A percentile compares a stretch with the other conserved stretches of the same genome.
Evolutionary conservation across 2,329 filamentous ascomycete genomes (phyloP).

Genomic region (Xylariales sp.): DNA sequence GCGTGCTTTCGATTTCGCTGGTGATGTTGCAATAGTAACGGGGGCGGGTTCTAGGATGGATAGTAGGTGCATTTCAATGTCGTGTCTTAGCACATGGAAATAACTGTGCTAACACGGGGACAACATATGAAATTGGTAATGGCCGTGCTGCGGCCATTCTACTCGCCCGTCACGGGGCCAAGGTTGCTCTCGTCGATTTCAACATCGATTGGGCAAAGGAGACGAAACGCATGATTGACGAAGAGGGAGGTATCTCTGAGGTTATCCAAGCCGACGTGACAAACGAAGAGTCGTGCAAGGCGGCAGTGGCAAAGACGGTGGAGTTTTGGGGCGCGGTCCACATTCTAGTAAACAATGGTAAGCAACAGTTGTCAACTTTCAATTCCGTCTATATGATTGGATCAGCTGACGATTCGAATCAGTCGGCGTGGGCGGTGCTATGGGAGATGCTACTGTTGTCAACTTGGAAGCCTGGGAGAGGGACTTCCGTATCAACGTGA

Average conservation of each 20-base stretch:
- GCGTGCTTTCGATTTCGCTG: constrained; percentile 45
- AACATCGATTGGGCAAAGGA: constrained; percentile 44
- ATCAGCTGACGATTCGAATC: background rate
- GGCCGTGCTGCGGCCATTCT: constrained; percentile 48
- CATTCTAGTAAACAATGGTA: constrained; percentile 48
- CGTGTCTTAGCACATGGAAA: background rate
- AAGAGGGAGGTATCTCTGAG: constrained; percentile 45
- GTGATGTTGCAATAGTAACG: constrained; percentile 51
- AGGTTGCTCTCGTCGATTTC: constrained; percentile 45
- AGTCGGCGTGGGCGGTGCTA: constrained; percentile 52
- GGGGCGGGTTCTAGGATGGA: constrained; percentile 49
- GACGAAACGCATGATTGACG: constrained; percentile 48
- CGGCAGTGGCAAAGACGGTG: constrained; percentile 41
- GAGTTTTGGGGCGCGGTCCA: constrained; percentile 44
- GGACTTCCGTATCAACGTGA: constrained; percentile 51
- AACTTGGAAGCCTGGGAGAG: constrained; percentile 49
- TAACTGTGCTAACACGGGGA: background rate
- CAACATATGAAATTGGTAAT: constrained; percentile 33
- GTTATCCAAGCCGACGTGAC: constrained; percentile 46
- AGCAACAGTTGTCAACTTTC: background rate
- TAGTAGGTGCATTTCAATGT: constrained; percentile 31
- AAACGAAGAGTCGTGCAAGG: constrained; percentile 41
- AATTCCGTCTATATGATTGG: background rate
- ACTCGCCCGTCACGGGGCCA: constrained; percentile 46
- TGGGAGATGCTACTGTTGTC: constrained; percentile 47